Conservation (phyloP, 257 asterid genomes). For the Osmanthus fragrans region DNA sequence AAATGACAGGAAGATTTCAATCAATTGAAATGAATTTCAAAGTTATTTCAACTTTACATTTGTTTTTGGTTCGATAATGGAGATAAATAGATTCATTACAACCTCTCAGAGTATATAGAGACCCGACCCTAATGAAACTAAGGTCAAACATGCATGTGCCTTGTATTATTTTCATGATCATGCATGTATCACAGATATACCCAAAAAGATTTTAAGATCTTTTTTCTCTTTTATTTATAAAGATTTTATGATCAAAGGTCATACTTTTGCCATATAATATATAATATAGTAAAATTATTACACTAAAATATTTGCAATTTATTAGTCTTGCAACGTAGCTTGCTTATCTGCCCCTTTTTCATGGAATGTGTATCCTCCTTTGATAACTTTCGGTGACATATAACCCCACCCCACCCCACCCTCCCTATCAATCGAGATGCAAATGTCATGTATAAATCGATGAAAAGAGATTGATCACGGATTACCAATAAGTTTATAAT, state of each 20-base stretch:
- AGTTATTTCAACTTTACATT: slow-evolving; percentile 12
- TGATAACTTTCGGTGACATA: not conserved
- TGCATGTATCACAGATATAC: slow-evolving; percentile 35
- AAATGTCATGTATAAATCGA: not conserved
- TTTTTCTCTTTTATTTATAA: slow-evolving; percentile 23
- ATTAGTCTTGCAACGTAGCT: slow-evolving; percentile 27
- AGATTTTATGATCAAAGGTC: slow-evolving; percentile 2
- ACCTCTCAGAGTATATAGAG: slow-evolving; percentile 27
- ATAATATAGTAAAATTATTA: slow-evolving; percentile 4
- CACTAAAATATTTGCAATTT: not conserved
- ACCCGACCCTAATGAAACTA: slow-evolving; percentile 39
- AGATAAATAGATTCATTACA: slow-evolving; percentile 17
- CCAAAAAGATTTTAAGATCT: slow-evolving; percentile 32
- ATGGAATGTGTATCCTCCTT: not conserved
- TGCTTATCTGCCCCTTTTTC: slow-evolving; percentile 17
- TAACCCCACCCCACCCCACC: too few relatives aligned
- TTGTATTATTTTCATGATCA: slow-evolving; percentile 32
- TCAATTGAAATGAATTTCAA: slow-evolving; percentile 31
- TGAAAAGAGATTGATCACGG: not conserved
- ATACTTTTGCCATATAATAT: not conserved
- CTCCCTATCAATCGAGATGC: too few relatives aligned
- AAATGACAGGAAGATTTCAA: slow-evolving; percentile 36
- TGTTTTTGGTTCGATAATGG: slow-evolving; percentile 1
- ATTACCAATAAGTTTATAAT: not conserved
- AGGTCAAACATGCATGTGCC: slow-evolving; percentile 66